A percentile compares a stretch with the other conserved stretches of the same genome.
Evolutionary conservation across 257 asterid genomes (phyloP).

Genomic region (Leptodermis oblonga): DNA sequence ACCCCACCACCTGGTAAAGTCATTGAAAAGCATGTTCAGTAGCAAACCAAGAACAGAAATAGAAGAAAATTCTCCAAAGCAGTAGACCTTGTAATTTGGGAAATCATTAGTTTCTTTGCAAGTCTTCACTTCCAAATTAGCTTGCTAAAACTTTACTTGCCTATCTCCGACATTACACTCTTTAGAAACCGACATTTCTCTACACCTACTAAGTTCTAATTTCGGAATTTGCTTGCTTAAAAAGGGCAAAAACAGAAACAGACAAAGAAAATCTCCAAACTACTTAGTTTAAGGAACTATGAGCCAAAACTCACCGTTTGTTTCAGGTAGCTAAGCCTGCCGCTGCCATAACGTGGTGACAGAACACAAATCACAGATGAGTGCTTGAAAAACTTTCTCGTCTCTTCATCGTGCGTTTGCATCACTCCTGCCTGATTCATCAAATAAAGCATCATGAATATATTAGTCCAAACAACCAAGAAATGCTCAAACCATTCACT

Average conservation of each 20-base stretch:
- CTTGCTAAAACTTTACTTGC: neutral
- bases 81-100: neutral
- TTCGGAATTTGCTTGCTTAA: neutral
- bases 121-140: neutral
- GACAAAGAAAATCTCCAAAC: neutral
- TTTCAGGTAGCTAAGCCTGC: conserved; percentile 71
- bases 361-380: conserved; percentile 85
- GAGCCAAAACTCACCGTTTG: conserved; percentile 53
- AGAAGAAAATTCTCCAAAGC: neutral
- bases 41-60: neutral
- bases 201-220: neutral
- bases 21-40: conserved; percentile 23
- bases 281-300: neutral
- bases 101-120: too few species aligned
- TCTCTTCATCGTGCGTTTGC: conserved; percentile 92
- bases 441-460: conserved; percentile 27
- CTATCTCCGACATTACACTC: too few species aligned
- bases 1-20: conserved; percentile 71
- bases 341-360: conserved; percentile 85
- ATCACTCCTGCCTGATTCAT: conserved; percentile 69
- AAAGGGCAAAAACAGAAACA: neutral
- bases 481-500: conserved; percentile 2
- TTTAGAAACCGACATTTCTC: neutral
- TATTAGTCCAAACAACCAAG: neutral
- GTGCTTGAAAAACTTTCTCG: conserved; percentile 72